Evolutionary conservation across 2,329 filamentous ascomycete genomes (phyloP), one percentile per base, ranked within the genome.

Genomic region (Aspergillus sojae): DNA sequence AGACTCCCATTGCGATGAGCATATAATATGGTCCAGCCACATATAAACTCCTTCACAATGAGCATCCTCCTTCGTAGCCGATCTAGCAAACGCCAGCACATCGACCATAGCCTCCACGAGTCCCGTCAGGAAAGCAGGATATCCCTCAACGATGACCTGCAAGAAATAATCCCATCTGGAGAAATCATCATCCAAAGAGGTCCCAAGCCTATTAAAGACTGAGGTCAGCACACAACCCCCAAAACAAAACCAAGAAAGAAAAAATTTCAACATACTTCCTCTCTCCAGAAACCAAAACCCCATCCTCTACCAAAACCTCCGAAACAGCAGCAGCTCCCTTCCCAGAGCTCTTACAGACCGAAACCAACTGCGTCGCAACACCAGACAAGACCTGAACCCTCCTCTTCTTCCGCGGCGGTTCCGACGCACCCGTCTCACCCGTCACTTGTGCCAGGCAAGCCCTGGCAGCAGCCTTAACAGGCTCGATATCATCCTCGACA

Each of bases 21-120:
- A 72, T 30, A 84, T 67, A 11, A 86, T 74, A 68, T 85, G 82
- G 10, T 79, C 67, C 30, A 85, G 67, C 85, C 85, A 87, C 39
- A 79, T 72, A 64, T 77, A 82, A 36, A 82, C 59, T 2, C 77
- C 82, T 71, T 86, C 82, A 41, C 72, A 71, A 7, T 71, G 67
- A 0, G 77, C 70, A 64, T 80, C 71, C 30, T 65, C 53, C 32
- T 74, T 68, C 36, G 64, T 30, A 62, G 71, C 60, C 48, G 65
- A 45, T 39, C 61, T 41, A 4, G 57, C 60, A 53, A 72, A 71
- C 2, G 75, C 74, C 60, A 84, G 70, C 12, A 67, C 63, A 26
- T 74, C 63, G 6, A 78, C 72, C 67, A 85, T 72, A 34, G 73
- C 71, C 36, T 79, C 75, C 3, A 76, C 69, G 26, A 85, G 69